Evolutionary conservation across 345 rosid species (phyloP).

Genomic region (Eutrema japonicum): DNA sequence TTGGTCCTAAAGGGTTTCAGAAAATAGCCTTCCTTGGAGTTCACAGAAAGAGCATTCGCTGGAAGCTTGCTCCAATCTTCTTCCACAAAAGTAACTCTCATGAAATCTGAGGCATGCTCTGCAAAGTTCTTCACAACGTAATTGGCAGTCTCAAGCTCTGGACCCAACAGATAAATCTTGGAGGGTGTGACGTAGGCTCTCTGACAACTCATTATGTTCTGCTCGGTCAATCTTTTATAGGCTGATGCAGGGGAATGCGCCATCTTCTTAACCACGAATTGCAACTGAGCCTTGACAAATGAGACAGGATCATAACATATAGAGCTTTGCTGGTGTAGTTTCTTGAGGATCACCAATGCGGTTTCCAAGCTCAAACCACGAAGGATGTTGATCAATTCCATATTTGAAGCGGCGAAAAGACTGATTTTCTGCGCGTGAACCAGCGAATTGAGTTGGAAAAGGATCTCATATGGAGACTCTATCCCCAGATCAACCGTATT

Average conservation of each 20-base stretch:
- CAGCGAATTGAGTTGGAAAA: slow-evolving; percentile 80
- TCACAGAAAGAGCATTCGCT: slow-evolving; percentile 65
- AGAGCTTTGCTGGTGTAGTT: slow-evolving; percentile 65
- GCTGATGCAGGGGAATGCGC: slow-evolving; percentile 50
- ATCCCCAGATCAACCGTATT: slow-evolving; percentile 42
- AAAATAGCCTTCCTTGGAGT: slow-evolving; percentile 64
- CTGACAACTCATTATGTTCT: slow-evolving; percentile 76
- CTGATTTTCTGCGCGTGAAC: slow-evolving; percentile 81
- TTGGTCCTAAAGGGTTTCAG: slow-evolving; percentile 71
- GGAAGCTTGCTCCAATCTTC: slow-evolving; percentile 95
- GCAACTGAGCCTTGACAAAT: slow-evolving; percentile 56
- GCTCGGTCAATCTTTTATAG: slow-evolving; percentile 47
- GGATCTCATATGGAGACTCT: slow-evolving; percentile 65
- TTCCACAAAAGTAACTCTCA: slow-evolving; percentile 88
- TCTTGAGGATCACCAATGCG: slow-evolving; percentile 62
- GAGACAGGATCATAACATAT: slow-evolving; percentile 68
- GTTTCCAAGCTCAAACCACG: slow-evolving; percentile 49
- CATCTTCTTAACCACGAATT: slow-evolving; percentile 46
- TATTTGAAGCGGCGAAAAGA: slow-evolving; percentile 54
- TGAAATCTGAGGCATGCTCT: slow-evolving; percentile 74
- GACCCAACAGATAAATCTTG: slow-evolving; percentile 87
- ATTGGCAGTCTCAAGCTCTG: slow-evolving; percentile 88
- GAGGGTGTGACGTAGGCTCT: slow-evolving; percentile 84
- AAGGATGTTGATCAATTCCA: slow-evolving; percentile 55
- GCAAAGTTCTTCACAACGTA: slow-evolving; percentile 84